Evolutionary conservation across 108 stramenopile species (phyloP), one percentile per base, ranked within the genome.

Genomic region (Seminavis robusta): DNA sequence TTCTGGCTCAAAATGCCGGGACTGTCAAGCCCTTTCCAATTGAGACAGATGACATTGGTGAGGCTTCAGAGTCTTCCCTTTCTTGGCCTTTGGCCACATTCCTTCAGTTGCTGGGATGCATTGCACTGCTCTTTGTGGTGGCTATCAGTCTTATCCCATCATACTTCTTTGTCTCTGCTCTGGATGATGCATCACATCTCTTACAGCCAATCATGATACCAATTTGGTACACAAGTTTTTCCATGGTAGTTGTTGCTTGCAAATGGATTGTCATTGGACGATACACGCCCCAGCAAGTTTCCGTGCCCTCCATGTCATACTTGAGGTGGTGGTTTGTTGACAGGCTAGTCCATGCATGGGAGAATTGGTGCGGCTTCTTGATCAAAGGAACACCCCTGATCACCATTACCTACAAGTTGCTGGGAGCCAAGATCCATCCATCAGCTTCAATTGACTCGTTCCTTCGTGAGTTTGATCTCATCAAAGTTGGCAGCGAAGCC

Each of bases 401-500:
- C 2, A 54, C 17, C 3, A n/a, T 38, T 16, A 38, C 37, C 52
- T 54, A 54, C 33, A 38, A 23, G 36, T 8, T 54, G 32, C 36
- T 54, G 37, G 52, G 52, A 3, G 52, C 36, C 17, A 38, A 54
- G 3, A 38, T 54, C 4, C 32, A 54, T 34, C 4, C 17, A 4
- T 19, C 32, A 16, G 19, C 19, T 17, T 38, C 36, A 5, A 24
- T 54, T 23, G 24, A 54, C 5, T 16, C 52, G 6, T 54, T 33
- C 37, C 4, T 54, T 33, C 52, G 52, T 38, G 52, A 54, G 36
- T 54, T 54, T 16, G 52, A 54, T 25, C 36, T 54, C 19, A 33
- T 54, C 6, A 9, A 33, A 5, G 24, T 54, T 42, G 52, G 24
- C 32, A 16, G 36, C 4, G 17, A 19, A 2, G 13, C 34, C 17